phyloP scores from a whole-genome alignment of 768 basidiomycete species.

The Fistulinella prunicolor region DNA sequence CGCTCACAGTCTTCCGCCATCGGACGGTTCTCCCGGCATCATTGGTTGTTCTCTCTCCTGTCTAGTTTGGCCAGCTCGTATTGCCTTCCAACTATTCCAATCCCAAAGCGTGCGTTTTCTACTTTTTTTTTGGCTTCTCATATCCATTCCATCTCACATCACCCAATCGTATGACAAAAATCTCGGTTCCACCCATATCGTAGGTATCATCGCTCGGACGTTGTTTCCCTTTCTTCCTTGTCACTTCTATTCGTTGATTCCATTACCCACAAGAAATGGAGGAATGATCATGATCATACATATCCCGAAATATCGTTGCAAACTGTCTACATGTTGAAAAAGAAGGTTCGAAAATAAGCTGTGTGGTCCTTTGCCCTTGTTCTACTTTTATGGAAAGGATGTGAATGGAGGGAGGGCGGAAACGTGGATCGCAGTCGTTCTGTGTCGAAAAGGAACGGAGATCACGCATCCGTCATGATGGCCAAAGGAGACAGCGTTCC shows the following conservation, averaged over 20 bases:
- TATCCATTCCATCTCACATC: conserved; percentile 6
- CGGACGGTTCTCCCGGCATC: conserved; percentile 16
- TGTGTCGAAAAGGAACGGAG: no score
- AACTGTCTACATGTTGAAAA: no score
- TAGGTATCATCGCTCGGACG: conserved; percentile 22
- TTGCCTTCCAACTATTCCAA: neutral
- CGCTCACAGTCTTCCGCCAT: conserved; percentile 16
- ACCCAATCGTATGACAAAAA: conserved; percentile 26
- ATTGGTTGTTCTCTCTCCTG: conserved; percentile 11
- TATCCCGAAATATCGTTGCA: neutral
- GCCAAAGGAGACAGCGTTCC: conserved; percentile 4
- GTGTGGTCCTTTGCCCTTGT: no score
- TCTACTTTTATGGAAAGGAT: no score
- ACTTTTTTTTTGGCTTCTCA: conserved; percentile 2
- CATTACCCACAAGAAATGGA: conserved; percentile 27
- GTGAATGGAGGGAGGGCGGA: no score
- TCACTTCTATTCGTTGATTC: neutral
- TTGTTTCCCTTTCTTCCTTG: neutral
- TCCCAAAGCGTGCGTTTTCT: neutral
- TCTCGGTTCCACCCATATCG: conserved; percentile 24
- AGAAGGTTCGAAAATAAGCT: no score
- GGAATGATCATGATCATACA: conserved; percentile 16
- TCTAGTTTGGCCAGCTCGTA: neutral
- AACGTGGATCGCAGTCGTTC: no score
- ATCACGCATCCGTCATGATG: conserved; percentile 1